These are phyloP conservation scores for Fonsecaea nubica DNA, from an alignment of 2,329 filamentous ascomycete species.

Conservation along the genomic window DNA sequence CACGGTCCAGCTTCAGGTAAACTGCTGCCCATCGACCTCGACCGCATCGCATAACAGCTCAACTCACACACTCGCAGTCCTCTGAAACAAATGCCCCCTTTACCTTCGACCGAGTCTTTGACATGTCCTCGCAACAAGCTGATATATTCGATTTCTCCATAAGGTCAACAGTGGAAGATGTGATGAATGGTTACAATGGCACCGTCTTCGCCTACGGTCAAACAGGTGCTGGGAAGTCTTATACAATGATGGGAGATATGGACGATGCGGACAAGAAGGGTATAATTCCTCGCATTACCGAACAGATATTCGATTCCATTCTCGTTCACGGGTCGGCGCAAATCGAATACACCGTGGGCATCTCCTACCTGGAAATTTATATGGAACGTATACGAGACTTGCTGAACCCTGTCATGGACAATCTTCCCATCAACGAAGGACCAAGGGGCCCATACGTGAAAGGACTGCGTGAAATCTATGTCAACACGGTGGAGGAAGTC, in stretches of 20 bases:
- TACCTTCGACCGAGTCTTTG: constrained; percentile 97
- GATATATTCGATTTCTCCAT: constrained; percentile 99
- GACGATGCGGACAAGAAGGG: constrained; percentile 86
- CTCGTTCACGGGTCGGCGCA: constrained; percentile 80
- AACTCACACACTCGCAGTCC: constrained; percentile 61
- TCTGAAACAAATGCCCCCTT: constrained; percentile 83
- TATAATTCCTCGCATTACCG: constrained; percentile 94
- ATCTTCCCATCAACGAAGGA: constrained; percentile 96
- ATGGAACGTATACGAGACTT: constrained; percentile 98
- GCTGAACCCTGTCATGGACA: constrained; percentile 90
- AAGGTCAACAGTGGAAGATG: constrained; percentile 92
- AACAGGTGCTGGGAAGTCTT: constrained; percentile 97
- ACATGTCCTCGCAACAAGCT: constrained; percentile 85
- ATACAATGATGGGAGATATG: constrained; percentile 99
- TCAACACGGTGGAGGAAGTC: constrained; percentile 92
- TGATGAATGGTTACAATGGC: constrained; percentile 98
- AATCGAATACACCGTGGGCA: constrained; percentile 97
- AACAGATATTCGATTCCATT: constrained; percentile 97
- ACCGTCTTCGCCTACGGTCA: constrained; percentile 99
- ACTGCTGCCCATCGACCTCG: background rate
- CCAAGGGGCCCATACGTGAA: constrained; percentile 98
- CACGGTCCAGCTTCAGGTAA: constrained; percentile 66
- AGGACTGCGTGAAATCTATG: constrained; percentile 91
- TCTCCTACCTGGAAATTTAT: constrained; percentile 99
- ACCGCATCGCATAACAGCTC: constrained; percentile 1